Conservation (phyloP, 257 asterid species). For the Asclepias syriaca region DNA sequence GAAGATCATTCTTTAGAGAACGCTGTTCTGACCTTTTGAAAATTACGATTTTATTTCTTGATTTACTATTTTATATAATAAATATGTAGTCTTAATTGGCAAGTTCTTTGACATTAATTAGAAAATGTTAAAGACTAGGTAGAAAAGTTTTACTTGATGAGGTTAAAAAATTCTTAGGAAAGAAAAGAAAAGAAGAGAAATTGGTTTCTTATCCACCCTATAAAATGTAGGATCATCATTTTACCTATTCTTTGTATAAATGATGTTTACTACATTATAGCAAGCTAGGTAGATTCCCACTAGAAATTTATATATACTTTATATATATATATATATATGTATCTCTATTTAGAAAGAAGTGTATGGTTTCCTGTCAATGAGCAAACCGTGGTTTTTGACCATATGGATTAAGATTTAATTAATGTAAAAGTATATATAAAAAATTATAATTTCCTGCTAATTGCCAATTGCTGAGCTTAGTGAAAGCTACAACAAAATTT, state of each 20-base stretch:
- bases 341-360: not conserved
- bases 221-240: not conserved
- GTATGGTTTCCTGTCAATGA: not conserved
- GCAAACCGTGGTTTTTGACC: not conserved
- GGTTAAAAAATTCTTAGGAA: too few species aligned
- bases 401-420: not conserved
- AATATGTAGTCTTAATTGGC: too few species aligned
- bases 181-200: not conserved
- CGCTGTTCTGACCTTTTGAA: too few species aligned
- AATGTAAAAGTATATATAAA: not conserved
- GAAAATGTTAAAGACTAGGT: too few species aligned
- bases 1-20: too few species aligned
- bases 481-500: not conserved
- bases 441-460: not conserved
- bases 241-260: not conserved
- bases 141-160: too few species aligned
- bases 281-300: not conserved
- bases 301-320: not conserved
- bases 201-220: not conserved
- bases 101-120: too few species aligned
- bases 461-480: not conserved
- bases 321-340: too few species aligned
- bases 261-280: not conserved
- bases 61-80: too few species aligned
- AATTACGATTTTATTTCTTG: too few species aligned